Percentiles rank a stretch among this genome's conserved stretches.
Evolutionary conservation across 805 yeast genomes (phyloP).

Genomic region (Wickerhamomyces kurtzmanii): DNA sequence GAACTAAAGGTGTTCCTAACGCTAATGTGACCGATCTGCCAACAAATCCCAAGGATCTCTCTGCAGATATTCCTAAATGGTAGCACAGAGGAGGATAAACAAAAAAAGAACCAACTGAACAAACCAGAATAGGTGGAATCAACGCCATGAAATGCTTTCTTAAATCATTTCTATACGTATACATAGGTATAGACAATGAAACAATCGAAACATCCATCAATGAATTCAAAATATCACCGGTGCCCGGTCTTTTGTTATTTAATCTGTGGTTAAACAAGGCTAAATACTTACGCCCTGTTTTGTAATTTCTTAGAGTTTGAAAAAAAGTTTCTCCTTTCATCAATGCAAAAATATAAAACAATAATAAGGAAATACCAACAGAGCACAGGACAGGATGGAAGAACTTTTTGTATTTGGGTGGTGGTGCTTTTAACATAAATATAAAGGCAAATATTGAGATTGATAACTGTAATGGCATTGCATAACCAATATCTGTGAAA

Average conservation of each 20-base stretch:
- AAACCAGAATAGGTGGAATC: slow-evolving; percentile 46
- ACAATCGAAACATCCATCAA: slow-evolving; percentile 74
- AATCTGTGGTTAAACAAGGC: slow-evolving; percentile 35
- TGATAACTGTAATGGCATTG: slow-evolving; percentile 53
- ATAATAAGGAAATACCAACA: slow-evolving; percentile 52
- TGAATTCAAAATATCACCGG: slow-evolving; percentile 66
- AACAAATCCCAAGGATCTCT: slow-evolving; percentile 61
- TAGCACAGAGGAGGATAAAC: slow-evolving; percentile 63
- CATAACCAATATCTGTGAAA: slow-evolving; percentile 38
- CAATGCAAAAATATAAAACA: slow-evolving; percentile 49
- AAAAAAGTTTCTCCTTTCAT: slow-evolving; percentile 42
- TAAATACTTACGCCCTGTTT: slow-evolving; percentile 61
- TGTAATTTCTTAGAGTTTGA: slow-evolving; percentile 41
- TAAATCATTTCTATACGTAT: slow-evolving; percentile 58
- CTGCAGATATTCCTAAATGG: slow-evolving; percentile 51
- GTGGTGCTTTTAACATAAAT: slow-evolving; percentile 31
- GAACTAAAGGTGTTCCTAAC: slow-evolving; percentile 64
- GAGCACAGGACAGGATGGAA: slow-evolving; percentile 68
- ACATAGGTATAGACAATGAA: slow-evolving; percentile 70
- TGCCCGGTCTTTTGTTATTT: slow-evolving; percentile 51
- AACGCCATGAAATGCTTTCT: slow-evolving; percentile 46
- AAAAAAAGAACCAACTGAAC: slow-evolving; percentile 51
- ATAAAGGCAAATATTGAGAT: slow-evolving; percentile 50
- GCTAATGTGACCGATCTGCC: slow-evolving; percentile 77
- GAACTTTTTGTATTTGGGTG: slow-evolving; percentile 35